phyloP scores from a whole-genome alignment of 73 alveolate genomes.

The Paramecium sexaurelia region DNA sequence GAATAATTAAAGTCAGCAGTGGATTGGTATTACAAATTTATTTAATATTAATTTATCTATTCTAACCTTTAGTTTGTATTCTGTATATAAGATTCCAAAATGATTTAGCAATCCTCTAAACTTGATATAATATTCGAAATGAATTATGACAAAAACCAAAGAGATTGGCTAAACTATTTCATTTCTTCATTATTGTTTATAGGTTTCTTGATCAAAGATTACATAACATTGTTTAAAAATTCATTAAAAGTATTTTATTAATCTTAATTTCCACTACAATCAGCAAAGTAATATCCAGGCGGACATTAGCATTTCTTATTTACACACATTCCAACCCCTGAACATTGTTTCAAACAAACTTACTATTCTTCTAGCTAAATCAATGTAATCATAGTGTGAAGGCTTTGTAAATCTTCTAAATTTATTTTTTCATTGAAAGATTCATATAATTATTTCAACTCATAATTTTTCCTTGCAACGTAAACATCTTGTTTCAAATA shows the following conservation, averaged over 20 bases:
- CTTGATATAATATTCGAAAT: neutral
- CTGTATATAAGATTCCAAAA: neutral
- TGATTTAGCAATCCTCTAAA: neutral
- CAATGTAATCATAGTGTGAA: neutral
- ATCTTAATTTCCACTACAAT: conserved; percentile 10
- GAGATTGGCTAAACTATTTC: neutral
- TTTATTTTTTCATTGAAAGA: neutral
- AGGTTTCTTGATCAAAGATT: neutral
- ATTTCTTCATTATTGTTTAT: neutral
- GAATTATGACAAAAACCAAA: neutral
- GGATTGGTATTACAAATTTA: neutral
- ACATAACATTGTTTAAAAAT: neutral
- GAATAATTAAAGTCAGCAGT: neutral
- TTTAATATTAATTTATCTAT: neutral
- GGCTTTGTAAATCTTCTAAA: neutral
- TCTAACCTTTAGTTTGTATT: neutral
- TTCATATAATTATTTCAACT: neutral
- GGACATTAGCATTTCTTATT: neutral
- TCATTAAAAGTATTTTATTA: neutral
- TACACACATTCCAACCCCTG: conserved; percentile 11
- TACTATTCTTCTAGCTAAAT: neutral
- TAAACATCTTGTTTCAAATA: neutral
- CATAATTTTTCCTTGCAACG: neutral
- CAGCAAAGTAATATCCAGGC: conserved; percentile 5
- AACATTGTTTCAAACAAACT: conserved; percentile 7